Evolutionary conservation across 768 basidiomycete species (phyloP), one percentile per base, ranked within the genome.

Genomic region (Punctularia strigosozonata): DNA sequence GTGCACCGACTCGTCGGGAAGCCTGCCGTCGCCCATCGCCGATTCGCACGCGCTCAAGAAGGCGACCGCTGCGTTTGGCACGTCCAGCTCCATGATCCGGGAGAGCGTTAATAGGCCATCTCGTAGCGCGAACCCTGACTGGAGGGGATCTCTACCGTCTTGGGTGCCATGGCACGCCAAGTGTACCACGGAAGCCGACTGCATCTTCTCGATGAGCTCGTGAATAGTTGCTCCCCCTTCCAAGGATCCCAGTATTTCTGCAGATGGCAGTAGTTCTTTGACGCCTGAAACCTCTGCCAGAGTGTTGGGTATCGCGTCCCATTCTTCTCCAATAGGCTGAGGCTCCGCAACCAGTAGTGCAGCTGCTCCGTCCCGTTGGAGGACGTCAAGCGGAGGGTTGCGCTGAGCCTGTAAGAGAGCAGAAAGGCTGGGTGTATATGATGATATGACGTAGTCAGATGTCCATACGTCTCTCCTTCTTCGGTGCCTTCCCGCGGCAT

Each of bases 31-130:
- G 12, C 46, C 46, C n/a, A 35, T 33, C 2, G 41, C 45, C 13
- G 46, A 46, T 18, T 48, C 36, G 26, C 46, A 48, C 15, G 47
- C 47, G 3, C 42, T 46, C 17, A 48, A 39, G 30, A 46, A 46
- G 13, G 47, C 47, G 26, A 48, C 39, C 21, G 46, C 47, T 7
- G 39, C 41, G n/a, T 34, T 15, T 4, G 32, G 25, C n/a, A 43
- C 13, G 17, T 19, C 4, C 26, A 30, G 22, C n/a, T 7, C 2
- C 17, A 38, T 33, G 13, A 47, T 14, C 13, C 18, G n/a, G 22
- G 46, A 47, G 12, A 45, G 28, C 10, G 21, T 24, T 12, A 47
- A 30, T 18, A 19, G 31, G n/a, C 44, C 44, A 28, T 47, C 43
- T n/a, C 34, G 24, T 19, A 46, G 38, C 5, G 26, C n/a, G 34